Conservation (phyloP, 441 rosid genomes). For the Brassica hybrid region DNA sequence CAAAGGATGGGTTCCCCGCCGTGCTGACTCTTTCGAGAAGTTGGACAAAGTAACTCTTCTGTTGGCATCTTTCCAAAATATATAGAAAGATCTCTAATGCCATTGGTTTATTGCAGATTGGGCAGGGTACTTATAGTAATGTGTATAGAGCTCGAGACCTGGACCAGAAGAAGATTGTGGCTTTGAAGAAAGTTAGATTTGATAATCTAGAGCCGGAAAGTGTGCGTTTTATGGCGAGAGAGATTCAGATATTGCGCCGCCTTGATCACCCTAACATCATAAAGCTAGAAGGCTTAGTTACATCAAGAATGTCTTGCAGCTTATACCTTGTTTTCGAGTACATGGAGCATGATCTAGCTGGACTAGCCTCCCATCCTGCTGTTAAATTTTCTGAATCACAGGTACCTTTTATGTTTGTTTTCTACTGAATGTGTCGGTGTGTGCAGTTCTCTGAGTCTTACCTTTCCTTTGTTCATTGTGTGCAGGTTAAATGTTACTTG, state of each 20-base stretch:
- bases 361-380: constrained; percentile 90
- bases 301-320: constrained; percentile 98
- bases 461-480: too few species aligned
- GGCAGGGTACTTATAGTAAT: constrained; percentile 97
- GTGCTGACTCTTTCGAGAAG: constrained; percentile 97
- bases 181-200: constrained; percentile 57
- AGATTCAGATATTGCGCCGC: constrained; percentile 87
- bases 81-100: neutral
- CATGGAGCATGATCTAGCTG: constrained; percentile 99
- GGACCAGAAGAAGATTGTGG: constrained; percentile 85
- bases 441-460: too few species aligned
- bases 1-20: constrained; percentile 91
- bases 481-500: constrained; percentile 89
- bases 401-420: too few species aligned
- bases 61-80: constrained; percentile 30
- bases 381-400: constrained; percentile 88
- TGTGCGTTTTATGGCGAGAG: constrained; percentile 98
- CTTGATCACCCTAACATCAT: constrained; percentile 95
- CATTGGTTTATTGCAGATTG: constrained; percentile 74
- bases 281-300: constrained; percentile 94
- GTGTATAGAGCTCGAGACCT: constrained; percentile 96
- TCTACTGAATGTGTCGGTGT: too few species aligned
- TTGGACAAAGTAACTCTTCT: constrained; percentile 76
- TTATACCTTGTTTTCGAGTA: constrained; percentile 58
- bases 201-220: constrained; percentile 98